Evolutionary conservation across 108 stramenopile species (phyloP).

Genomic region (Cyclostephanos invisitatus): DNA sequence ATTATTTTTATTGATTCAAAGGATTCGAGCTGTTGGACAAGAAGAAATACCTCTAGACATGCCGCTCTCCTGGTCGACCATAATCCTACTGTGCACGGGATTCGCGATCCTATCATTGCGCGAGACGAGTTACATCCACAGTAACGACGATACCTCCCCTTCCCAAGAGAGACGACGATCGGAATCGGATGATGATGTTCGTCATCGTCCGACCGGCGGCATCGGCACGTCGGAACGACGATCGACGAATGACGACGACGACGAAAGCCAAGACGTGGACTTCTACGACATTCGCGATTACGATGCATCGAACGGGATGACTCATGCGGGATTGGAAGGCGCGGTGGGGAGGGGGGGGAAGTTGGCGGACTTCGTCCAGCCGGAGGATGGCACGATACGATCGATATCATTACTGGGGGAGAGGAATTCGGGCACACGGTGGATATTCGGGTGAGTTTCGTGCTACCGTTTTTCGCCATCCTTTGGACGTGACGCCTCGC

Average conservation of each 20-base stretch:
- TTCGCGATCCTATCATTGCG: slow-evolving; percentile 32
- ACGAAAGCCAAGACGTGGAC: too few relatives aligned
- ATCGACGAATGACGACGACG: not conserved
- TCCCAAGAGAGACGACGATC: too few relatives aligned
- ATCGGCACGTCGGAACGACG: not conserved
- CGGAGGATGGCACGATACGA: slow-evolving; percentile 46
- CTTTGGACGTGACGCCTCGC: too few relatives aligned
- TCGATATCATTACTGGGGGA: slow-evolving; percentile 79
- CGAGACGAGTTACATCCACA: not conserved
- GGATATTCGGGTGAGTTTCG: slow-evolving; percentile 79
- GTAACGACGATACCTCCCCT: not conserved
- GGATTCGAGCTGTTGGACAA: too few relatives aligned
- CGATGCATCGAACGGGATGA: not conserved
- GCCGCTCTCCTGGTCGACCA: slow-evolving; percentile 19
- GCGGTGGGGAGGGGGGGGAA: not conserved
- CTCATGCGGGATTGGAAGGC: too few relatives aligned
- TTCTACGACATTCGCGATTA: not conserved
- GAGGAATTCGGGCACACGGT: slow-evolving; percentile 84
- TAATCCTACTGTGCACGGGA: slow-evolving; percentile 26
- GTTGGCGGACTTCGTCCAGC: slow-evolving; percentile 23
- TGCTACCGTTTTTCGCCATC: too few relatives aligned
- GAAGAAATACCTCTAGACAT: not conserved
- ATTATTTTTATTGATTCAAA: not conserved
- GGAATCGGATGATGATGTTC: not conserved
- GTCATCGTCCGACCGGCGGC: not conserved